Evolutionary conservation across 2,329 filamentous ascomycete genomes (phyloP).

Genomic region (Calonectria fujianensis): DNA sequence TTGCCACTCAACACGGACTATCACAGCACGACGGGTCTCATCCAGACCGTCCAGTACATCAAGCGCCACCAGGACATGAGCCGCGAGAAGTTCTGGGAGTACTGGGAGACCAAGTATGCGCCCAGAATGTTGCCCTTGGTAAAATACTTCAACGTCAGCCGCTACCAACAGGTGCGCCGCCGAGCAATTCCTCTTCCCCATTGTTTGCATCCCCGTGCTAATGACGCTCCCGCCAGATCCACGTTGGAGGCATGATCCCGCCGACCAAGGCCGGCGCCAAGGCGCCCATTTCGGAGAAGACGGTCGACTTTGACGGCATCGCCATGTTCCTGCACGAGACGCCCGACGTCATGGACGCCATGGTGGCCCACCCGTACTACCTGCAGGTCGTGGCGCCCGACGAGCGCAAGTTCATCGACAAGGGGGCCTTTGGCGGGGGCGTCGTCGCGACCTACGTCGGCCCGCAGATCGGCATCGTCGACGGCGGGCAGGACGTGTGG

Average conservation of each 20-base stretch:
- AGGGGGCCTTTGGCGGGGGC: background rate
- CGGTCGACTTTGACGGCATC: constrained; percentile 19
- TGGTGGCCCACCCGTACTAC: constrained; percentile 5
- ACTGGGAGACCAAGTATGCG: constrained; percentile 5
- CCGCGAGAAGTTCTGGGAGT: background rate
- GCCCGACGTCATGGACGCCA: background rate
- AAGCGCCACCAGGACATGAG: background rate
- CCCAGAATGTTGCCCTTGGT: background rate
- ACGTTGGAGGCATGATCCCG: background rate
- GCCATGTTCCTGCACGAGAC: constrained; percentile 8
- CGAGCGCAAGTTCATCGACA: constrained; percentile 20
- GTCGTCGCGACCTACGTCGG: background rate
- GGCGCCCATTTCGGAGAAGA: background rate
- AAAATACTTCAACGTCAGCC: background rate
- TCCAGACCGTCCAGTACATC: background rate
- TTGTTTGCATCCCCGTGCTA: too few species aligned
- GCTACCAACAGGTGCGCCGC: constrained; percentile 5
- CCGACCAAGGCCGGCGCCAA: background rate
- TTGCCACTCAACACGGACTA: background rate
- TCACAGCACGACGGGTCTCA: background rate
- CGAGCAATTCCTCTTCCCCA: too few species aligned
- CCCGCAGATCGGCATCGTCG: background rate
- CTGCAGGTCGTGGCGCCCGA: background rate
- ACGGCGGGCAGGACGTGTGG: background rate
- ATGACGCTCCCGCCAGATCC: background rate